Evolutionary conservation across 306 rosid species (phyloP).

Genomic region (Rubus parviflorus): DNA sequence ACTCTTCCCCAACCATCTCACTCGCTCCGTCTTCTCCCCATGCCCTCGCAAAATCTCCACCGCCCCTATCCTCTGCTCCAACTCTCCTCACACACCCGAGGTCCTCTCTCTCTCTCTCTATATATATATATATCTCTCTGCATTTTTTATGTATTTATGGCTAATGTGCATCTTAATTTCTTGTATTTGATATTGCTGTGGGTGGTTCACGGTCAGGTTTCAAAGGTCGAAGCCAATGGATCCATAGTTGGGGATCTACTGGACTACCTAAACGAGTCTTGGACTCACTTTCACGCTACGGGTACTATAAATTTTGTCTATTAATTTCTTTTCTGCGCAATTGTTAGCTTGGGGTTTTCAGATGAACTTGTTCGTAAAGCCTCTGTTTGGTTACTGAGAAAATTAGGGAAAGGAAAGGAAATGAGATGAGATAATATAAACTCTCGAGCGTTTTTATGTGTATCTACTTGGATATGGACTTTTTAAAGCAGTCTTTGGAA

Average conservation of each 20-base stretch:
- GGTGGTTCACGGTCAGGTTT: constrained; percentile 42
- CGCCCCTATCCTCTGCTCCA: constrained; percentile 47
- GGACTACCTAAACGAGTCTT: constrained; percentile 83
- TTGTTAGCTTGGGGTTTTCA: background rate
- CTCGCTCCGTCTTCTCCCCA: constrained; percentile 8
- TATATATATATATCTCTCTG: too few relatives aligned
- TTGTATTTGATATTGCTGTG: background rate
- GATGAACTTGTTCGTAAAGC: background rate
- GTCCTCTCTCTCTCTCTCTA: constrained; percentile 25
- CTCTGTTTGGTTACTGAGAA: constrained; percentile 6
- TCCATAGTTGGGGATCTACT: constrained; percentile 75
- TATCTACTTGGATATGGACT: background rate
- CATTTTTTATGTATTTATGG: background rate
- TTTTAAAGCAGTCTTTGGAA: background rate
- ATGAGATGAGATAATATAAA: background rate
- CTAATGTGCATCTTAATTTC: background rate
- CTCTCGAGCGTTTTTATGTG: background rate
- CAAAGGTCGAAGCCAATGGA: constrained; percentile 33
- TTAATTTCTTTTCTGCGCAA: background rate
- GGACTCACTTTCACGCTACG: constrained; percentile 98
- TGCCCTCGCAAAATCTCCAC: constrained; percentile 31
- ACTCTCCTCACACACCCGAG: constrained; percentile 39
- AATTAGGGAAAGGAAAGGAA: background rate
- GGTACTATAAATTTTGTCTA: constrained; percentile 37
- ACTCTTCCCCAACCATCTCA: constrained; percentile 22